Base-by-base conservation (phyloP, 2,329 filamentous ascomycete genomes). In the Dactylellina haptotyla region DNA sequence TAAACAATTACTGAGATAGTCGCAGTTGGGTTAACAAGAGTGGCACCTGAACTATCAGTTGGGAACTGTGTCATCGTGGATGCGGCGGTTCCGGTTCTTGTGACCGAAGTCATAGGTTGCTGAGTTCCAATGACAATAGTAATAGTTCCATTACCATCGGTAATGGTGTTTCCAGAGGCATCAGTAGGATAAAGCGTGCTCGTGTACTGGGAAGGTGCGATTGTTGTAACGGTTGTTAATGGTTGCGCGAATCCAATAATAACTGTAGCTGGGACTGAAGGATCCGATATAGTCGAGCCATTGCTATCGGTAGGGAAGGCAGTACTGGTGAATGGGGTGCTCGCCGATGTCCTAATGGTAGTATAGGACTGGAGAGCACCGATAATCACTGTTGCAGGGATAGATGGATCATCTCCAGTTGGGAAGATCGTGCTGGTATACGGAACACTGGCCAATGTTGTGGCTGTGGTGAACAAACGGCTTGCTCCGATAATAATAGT, bases 131-230 rank as follows among this genome's bases (percentile, higher is more conserved):
- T n/a, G 28, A 57, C n/a, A 6, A 57, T 28, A 16, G 32, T 57
- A 32, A 43, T 28, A 5, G 54, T 43, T 9, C 37, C 54, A 4
- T 20, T 16, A 5, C 23, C 54, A 32, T 58, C 39, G 3, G 23
- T 58, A 2, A 59, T 34, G 6, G 56, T 59, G 12, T 12, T 16
- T n/a, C 56, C 56, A n/a, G 26, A 14, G 26, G 12, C n/a, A 14
- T 59, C 16, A 3, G 56, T 59, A 8, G 56, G 39, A 46, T 32
- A 59, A 1, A 16, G 5, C 5, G 56, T 59, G 8, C 34, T 46
- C 10, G 41, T 59, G 23, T 20, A 46, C 2, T 23, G 10, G 4
- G 6, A 34, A 14, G 41, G 25, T 14, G 30, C 41, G 8, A n/a
- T 16, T 4, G n/a, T 28, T 1, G 39, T 48, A 6, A 59, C 26